These are phyloP conservation scores for Nissolia schottii DNA, from an alignment of 306 rosid genomes.

Conservation along the genomic window DNA sequence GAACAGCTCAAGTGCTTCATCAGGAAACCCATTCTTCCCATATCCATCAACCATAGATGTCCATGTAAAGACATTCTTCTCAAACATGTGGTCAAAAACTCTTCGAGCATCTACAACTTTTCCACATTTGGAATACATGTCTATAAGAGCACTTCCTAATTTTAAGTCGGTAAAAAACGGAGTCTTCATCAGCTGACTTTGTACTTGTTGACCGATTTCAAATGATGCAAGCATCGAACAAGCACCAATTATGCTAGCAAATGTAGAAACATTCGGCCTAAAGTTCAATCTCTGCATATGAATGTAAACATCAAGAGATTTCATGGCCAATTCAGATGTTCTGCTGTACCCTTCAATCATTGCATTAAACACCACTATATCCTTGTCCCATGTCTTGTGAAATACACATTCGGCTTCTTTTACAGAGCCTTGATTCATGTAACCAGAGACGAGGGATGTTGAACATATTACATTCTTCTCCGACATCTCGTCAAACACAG, in stretches of 20 bases:
- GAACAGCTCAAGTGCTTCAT: constrained; percentile 70
- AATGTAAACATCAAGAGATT: constrained; percentile 66
- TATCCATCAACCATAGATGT: constrained; percentile 95
- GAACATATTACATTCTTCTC: constrained; percentile 65
- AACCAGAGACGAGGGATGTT: constrained; percentile 82
- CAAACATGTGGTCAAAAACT: constrained; percentile 64
- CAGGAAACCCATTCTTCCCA: constrained; percentile 76
- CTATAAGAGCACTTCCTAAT: constrained; percentile 80
- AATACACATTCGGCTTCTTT: constrained; percentile 71
- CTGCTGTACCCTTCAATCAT: constrained; percentile 96
- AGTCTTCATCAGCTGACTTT: constrained; percentile 70
- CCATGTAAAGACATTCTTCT: constrained; percentile 85
- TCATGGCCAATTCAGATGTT: constrained; percentile 48
- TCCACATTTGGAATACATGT: constrained; percentile 88
- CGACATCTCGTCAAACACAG: constrained; percentile 65
- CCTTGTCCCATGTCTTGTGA: constrained; percentile 53
- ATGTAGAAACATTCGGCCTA: constrained; percentile 76
- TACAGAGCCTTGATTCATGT: constrained; percentile 64
- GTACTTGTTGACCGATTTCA: constrained; percentile 73
- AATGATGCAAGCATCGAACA: constrained; percentile 66
- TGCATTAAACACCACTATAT: constrained; percentile 78
- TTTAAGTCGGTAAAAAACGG: constrained; percentile 45
- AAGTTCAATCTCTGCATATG: constrained; percentile 64
- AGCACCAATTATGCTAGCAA: constrained; percentile 84
- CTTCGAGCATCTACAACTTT: constrained; percentile 54